Base-by-base conservation (phyloP, 2,329 filamentous ascomycete species). In the Alternaria ventricosa region DNA sequence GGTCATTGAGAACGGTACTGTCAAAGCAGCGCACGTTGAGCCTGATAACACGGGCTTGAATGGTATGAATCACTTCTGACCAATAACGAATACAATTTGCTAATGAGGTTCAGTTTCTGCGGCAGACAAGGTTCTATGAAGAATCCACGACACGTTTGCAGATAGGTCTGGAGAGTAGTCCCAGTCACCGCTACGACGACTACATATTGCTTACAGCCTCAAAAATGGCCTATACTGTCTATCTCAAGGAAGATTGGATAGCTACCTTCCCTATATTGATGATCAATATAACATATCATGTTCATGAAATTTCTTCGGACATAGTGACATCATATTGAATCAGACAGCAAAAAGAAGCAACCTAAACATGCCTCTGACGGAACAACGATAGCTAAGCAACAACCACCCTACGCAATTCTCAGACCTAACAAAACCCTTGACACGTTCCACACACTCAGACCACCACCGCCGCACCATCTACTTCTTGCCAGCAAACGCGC, bases 1-100 rank as follows among this genome's bases (percentile, higher is more conserved):
- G 58, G 87, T 94, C 55, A 84, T 96, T 56, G 90, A 97, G 83
- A 84, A 96, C 73, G 94, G 95, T 70, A 93, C 93, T 82, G 92
- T 97, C 72, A 91, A 90, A 82, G 88, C 90, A 74, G 87, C 91
- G 20, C 89, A 93, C 73, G 88, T 97, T 56, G 95, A 97, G 86
- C 90, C 93, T 11, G 94, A 97, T 80, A 94, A 92, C 82, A 96
- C 92, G 43, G 93, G 93, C 33, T 87, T 94, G 53, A 85, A 90
- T 69, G 90, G 92, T 94, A 83, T 80, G 85, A 68, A 25, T 20
- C 18, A 47, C 49, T 45, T 30, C 27, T 41, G 20, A 33, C 30
- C 12, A 7, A 22, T 18, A 20, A 12, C 20, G 43, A 20, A 33
- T 45, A 23, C 23, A 18, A 15, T 8, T 36, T 20, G 45, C 57